Base-by-base conservation (phyloP, 208 protist genomes). In the Trypanosomatidae sp. region DNA sequence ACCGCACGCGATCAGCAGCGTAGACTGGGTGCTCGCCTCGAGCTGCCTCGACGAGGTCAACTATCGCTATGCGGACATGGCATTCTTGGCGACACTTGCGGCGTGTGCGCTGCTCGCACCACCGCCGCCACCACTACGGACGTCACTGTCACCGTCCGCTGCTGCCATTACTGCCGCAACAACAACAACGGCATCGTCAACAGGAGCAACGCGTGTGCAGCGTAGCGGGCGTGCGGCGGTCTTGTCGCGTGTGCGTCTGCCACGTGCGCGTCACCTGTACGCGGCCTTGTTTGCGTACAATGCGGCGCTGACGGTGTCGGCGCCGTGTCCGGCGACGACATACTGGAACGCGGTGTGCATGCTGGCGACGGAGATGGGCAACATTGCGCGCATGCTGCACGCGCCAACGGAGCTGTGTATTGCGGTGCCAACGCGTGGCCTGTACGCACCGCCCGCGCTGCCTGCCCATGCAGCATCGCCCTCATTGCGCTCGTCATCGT, bases 41-140 rank as follows among this genome's bases (percentile, higher is more conserved):
- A 51, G 86, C 44, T 91, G 76, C 51, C 48, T 91, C n/a, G 81
- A 86, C 46, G 66, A 84, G 23, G 70, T 91, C 35, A 87, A 81
- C 37, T 70, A 70, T 42, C 71, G 76, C 24, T 82, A 77, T 54
- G 76, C 81, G 1, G 81, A 91, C 51, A 75, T 74, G 20, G 56
- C 48, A 1, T 79, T 72, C 59, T 55, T 91, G 7, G 45, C 74
- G n/a, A 58, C 56, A n/a, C 77, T 85, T 44, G 49, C 68, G 11
- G 56, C 59, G 0, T 43, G 43, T 24, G 61, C 68, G 33, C 53
- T 60, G 13, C 30, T 85, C 19, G 64, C 73, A 7, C n/a, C 67
- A 57, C 25, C 53, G 55, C 38, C 47, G 46, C 11, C 57, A 43
- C 26, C 41, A 35, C n/a, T 35, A 35, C n/a, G 30, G n/a, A 35